These are phyloP conservation scores for Fusarium guadeloupense DNA, from an alignment of 2,329 filamentous ascomycete species.

Conservation along the genomic window DNA sequence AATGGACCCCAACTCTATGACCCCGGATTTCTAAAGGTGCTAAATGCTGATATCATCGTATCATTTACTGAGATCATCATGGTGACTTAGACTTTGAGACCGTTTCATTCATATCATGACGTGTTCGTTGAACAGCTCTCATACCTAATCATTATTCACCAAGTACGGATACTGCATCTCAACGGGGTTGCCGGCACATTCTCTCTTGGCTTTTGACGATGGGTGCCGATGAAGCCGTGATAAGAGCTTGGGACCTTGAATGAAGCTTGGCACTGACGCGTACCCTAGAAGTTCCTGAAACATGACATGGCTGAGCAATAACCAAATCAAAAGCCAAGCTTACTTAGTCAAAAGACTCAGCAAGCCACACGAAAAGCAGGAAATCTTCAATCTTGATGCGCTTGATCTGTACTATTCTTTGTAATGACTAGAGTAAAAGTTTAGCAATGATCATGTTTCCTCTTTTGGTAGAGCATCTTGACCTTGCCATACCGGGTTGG, in stretches of 20 bases:
- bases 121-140: background rate
- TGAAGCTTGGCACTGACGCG: slow-evolving; percentile 42
- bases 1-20: slow-evolving; percentile 1
- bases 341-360: slow-evolving; percentile 5
- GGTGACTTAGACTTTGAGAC: slow-evolving; percentile 18
- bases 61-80: slow-evolving; percentile 23
- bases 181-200: slow-evolving; percentile 18
- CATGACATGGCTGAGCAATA: slow-evolving; percentile 19
- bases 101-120: background rate
- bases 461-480: slow-evolving; percentile 7
- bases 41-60: slow-evolving; percentile 32
- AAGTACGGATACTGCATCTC: background rate
- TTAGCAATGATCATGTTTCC: slow-evolving; percentile 19
- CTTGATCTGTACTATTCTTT: slow-evolving; percentile 3
- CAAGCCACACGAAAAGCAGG: slow-evolving; percentile 25
- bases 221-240: slow-evolving; percentile 32
- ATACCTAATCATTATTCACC: background rate
- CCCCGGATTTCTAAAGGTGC: slow-evolving; percentile 12
- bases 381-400: background rate
- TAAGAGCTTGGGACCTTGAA: slow-evolving; percentile 12
- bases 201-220: slow-evolving; percentile 26
- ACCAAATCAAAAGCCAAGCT: slow-evolving; percentile 19
- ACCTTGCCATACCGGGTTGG: slow-evolving; percentile 14
- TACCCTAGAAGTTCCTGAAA: slow-evolving; percentile 18
- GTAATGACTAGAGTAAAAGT: slow-evolving; percentile 1